Base-by-base conservation (phyloP, 768 basidiomycete species). In the Tricholoma furcatifolium region DNA sequence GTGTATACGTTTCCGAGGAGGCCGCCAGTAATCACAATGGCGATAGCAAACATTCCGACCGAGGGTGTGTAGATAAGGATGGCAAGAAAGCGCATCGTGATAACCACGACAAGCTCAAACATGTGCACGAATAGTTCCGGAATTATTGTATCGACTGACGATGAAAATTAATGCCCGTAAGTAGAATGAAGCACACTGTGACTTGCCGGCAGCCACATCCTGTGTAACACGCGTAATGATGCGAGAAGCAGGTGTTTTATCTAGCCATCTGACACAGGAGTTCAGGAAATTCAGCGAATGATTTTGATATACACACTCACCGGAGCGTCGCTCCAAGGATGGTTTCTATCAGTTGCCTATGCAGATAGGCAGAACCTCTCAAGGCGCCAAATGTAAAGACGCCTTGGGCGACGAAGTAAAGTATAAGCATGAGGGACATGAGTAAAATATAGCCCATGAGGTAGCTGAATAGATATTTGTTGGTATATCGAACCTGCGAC, bases 201-300 rank as follows among this genome's bases (percentile, higher is more conserved):
- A n/a, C n/a, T n/a, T n/a, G n/a, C 63, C 66, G 39, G 67, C 60
- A 18, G 78, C 69, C 15, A 87, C 83, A 61, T 88, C 86, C 51
- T 84, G 79, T 0, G 85, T 87, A 61, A 80, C 81, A 27, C 85
- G 74, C n/a, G 83, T 71, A 31, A 87, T 80, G 48, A 89, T 77
- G 2, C 86, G 78, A 12, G 73, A 70, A 1, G 68, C 63, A 7
- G 76, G 74, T 0, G 76, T 78, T 34, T 70, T 68, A 51, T 74
- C 73, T 18, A 78, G 71, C 71, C 70, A 85, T 64, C 84, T 79
- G 7, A 8, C 3, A 2, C 12, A 5, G 0, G 4, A 7, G 27
- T 27, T 3, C n/a, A n/a, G n/a, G n/a, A n/a, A n/a, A n/a, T n/a
- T n/a, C n/a, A n/a, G n/a, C n/a, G n/a, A n/a, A n/a, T n/a, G n/a